These are phyloP conservation scores for Gastrolobium bilobum DNA, from an alignment of 306 rosid genomes.

Conservation along the genomic window DNA sequence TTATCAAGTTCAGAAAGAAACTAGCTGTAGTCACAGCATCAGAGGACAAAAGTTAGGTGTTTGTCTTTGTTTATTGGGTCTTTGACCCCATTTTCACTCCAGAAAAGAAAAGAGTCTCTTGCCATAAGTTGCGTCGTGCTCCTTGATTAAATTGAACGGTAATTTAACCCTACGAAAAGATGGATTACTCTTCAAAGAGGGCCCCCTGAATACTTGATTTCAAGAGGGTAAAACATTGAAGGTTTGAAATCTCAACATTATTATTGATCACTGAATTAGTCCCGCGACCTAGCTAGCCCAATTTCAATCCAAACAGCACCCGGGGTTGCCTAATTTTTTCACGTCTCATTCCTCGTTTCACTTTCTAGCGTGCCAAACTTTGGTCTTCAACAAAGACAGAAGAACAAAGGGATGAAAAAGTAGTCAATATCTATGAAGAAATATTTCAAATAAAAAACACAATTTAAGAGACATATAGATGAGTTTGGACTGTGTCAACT, in stretches of 20 bases:
- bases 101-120: no score
- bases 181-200: no score
- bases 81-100: no score
- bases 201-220: background rate
- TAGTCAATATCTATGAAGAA: background rate
- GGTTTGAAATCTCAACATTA: background rate
- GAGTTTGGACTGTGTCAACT: background rate
- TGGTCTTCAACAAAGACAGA: slow-evolving; percentile 8
- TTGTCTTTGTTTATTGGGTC: no score
- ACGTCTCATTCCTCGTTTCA: slow-evolving; percentile 13
- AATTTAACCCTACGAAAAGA: no score
- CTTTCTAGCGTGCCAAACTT: background rate
- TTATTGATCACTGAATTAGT: slow-evolving; percentile 33
- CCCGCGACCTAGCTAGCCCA: background rate
- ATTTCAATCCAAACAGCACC: slow-evolving; percentile 28
- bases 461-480: background rate
- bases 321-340: background rate
- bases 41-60: no score
- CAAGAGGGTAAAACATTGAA: background rate
- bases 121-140: no score
- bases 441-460: background rate
- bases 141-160: no score
- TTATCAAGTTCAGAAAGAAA: no score
- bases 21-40: no score
- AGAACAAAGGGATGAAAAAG: background rate